Percentiles rank a stretch among this genome's conserved stretches.
Conservation (phyloP, 768 basidiomycete genomes). For the Serendipita indica region DNA sequence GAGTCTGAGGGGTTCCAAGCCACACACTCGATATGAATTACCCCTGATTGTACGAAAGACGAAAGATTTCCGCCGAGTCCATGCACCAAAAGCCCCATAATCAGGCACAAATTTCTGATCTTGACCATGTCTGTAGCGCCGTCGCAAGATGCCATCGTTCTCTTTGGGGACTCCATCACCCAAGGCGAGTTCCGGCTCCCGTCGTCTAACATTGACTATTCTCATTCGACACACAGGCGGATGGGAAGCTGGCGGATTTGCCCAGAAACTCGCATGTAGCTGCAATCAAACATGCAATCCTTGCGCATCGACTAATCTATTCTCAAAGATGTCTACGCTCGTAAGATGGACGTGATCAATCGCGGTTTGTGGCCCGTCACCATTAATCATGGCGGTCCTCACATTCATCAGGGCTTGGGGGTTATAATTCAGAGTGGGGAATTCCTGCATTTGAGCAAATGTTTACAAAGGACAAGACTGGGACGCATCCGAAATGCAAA, state of each 20-base stretch:
- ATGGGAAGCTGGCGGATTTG: slow-evolving; percentile 34
- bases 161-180: slow-evolving; percentile 74
- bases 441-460: slow-evolving; percentile 64
- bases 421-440: slow-evolving; percentile 81
- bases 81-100: too few species aligned
- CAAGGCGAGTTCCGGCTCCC: slow-evolving; percentile 39
- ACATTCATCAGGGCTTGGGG: slow-evolving; percentile 19
- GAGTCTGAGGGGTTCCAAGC: too few species aligned
- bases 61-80: too few species aligned
- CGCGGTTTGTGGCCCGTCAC: slow-evolving; percentile 40
- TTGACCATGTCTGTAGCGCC: slow-evolving; percentile 4
- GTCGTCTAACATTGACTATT: slow-evolving; percentile 19
- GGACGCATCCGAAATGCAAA: slow-evolving; percentile 42
- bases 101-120: too few species aligned
- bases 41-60: too few species aligned
- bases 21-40: too few species aligned
- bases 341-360: slow-evolving; percentile 77
- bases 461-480: slow-evolving; percentile 36
- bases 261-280: slow-evolving; percentile 53
- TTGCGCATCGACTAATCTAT: neutral
- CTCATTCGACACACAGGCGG: slow-evolving; percentile 8
- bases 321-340: slow-evolving; percentile 53
- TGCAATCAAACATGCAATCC: neutral
- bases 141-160: slow-evolving; percentile 47
- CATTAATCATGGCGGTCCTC: neutral